Base-by-base conservation (phyloP, 2,329 filamentous ascomycete species). In the Neospermospora avenae region DNA sequence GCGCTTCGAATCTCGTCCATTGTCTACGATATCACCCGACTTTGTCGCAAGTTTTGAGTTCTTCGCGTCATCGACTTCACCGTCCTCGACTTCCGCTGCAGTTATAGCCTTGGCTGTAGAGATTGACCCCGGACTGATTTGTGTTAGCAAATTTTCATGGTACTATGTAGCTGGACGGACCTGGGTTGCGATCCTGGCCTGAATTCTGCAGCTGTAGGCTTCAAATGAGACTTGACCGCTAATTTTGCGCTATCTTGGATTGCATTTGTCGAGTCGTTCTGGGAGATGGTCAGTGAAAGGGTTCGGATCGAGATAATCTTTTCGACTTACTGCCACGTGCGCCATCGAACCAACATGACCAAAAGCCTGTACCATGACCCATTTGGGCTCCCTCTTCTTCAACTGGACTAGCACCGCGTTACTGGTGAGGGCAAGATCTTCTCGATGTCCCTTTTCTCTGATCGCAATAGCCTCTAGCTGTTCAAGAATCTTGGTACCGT, bases 351-450 rank as follows among this genome's bases (percentile, higher is more conserved):
- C 63, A 81, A 85, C 87, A 61, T 83, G 79, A 41, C 84, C 79
- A 76, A 93, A 93, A 44, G 85, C 86, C 69, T 90, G 87, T 39
- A 90, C 86, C 74, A 90, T 81, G 34, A 91, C 81, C 88, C 88
- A 92, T 71, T 83, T 82, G 45, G 82, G 77, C 65, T 88, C 84
- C 63, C 83, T 79, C 67, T 83, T 86, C 71, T 86, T 86, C 56
- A 93, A 78, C 61, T 88, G 85, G 16, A 86, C 89, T 67, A 88
- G 80, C 20, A 89, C 81, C 14, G 88, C 89, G 68, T 86, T 85
- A 0, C 89, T 88, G 8, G 88, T 84, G 18, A 91, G 85, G 45
- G 89, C 86, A 48, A 93, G 76, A 74, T 93, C 90, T n/a, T 87
- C 84, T 55, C 89, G 83, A 56, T 83, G 78, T 55, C 82, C 79